Conservation (phyloP, 805 yeast species). For the Wickerhamomyces strasburgensis region DNA sequence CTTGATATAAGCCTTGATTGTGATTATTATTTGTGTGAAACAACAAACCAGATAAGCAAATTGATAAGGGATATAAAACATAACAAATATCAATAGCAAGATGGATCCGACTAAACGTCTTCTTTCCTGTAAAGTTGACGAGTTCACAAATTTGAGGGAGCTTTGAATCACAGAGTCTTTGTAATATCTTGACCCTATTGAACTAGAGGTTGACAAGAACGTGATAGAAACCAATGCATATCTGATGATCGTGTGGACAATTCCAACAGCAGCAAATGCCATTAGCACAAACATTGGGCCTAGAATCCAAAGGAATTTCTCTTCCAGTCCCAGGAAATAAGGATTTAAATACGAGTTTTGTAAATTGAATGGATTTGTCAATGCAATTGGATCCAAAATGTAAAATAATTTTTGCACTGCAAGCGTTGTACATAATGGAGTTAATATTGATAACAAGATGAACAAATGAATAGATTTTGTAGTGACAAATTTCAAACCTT, state of each 20-base stretch:
- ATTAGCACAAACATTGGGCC: slow-evolving; percentile 53
- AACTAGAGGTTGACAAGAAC: not conserved
- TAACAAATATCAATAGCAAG: slow-evolving; percentile 40
- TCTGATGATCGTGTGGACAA: slow-evolving; percentile 25
- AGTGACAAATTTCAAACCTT: slow-evolving; percentile 38
- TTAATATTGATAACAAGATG: slow-evolving; percentile 31
- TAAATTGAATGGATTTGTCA: slow-evolving; percentile 41
- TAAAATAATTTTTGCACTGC: slow-evolving; percentile 36
- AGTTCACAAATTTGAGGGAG: not conserved
- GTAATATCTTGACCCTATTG: too few relatives aligned
- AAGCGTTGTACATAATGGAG: slow-evolving; percentile 32
- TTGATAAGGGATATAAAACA: slow-evolving; percentile 75
- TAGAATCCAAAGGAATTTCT: slow-evolving; percentile 46
- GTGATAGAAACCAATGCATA: not conserved
- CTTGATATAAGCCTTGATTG: slow-evolving; percentile 31
- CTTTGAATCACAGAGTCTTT: not conserved
- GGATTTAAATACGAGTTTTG: slow-evolving; percentile 43
- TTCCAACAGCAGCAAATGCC: slow-evolving; percentile 39
- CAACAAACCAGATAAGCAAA: slow-evolving; percentile 62
- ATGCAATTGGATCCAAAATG: slow-evolving; percentile 48
- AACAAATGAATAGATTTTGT: slow-evolving; percentile 24
- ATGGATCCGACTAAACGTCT: slow-evolving; percentile 16
- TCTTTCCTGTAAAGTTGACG: slow-evolving; percentile 6
- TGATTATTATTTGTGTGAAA: slow-evolving; percentile 52
- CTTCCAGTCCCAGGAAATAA: slow-evolving; percentile 67